These are phyloP conservation scores for Dioscorea dumetorum DNA, from an alignment of 106 monocot genomes.

Conservation along the genomic window DNA sequence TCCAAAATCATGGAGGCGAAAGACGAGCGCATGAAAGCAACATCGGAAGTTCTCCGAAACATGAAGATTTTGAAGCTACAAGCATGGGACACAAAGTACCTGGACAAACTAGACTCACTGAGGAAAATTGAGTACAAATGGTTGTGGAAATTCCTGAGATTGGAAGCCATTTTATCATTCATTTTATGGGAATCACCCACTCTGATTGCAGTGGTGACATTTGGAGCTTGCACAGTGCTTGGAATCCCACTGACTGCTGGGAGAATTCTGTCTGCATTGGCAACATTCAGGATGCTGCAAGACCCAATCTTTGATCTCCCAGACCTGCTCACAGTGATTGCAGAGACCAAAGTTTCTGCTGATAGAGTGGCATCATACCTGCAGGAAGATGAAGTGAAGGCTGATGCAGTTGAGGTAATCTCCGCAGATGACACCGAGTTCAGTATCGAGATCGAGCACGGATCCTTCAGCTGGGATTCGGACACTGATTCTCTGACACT, in stretches of 20 bases:
- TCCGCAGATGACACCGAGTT: conserved; percentile 33
- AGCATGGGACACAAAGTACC: conserved; percentile 74
- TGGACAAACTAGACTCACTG: conserved; percentile 47
- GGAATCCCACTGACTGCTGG: conserved; percentile 81
- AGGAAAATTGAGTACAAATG: conserved; percentile 47
- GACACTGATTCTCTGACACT: conserved; percentile 31
- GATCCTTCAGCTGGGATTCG: no score
- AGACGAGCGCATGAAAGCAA: conserved; percentile 85
- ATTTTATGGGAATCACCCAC: conserved; percentile 82
- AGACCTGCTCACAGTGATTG: conserved; percentile 65
- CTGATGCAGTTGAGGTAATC: conserved; percentile 40
- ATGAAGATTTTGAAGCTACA: conserved; percentile 86
- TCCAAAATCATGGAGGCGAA: conserved; percentile 77
- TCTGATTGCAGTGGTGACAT: conserved; percentile 69
- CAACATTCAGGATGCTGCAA: conserved; percentile 86
- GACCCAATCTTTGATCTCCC: conserved; percentile 88
- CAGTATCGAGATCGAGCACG: neutral
- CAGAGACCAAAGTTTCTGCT: conserved; percentile 80
- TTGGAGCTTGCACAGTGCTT: conserved; percentile 67
- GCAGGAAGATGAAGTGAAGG: conserved; percentile 55
- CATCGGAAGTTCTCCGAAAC: conserved; percentile 74
- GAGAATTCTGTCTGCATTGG: conserved; percentile 79
- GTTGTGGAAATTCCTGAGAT: conserved; percentile 55
- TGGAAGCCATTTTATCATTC: conserved; percentile 45
- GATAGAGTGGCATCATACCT: conserved; percentile 74